phyloP scores from a whole-genome alignment of 1,284 basidiomycete species.

The Schizophyllum amplum region DNA sequence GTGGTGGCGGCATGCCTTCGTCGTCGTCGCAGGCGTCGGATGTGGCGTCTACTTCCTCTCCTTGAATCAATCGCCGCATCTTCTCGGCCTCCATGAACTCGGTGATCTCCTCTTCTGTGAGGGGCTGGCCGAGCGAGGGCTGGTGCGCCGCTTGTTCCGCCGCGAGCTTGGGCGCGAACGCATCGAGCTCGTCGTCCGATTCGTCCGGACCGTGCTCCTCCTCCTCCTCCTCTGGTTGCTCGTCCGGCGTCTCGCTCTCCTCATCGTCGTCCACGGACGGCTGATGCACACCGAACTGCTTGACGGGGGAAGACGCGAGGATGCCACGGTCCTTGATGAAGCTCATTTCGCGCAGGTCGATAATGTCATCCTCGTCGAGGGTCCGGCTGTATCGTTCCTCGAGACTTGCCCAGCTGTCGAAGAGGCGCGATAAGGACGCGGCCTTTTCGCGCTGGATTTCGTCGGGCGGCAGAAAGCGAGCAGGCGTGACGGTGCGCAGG shows the following conservation, averaged over 20 bases:
- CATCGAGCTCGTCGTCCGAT: conserved; percentile 27
- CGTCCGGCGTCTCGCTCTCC: conserved; percentile 19
- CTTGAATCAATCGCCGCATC: background rate
- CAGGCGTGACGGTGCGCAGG: conserved; percentile 6
- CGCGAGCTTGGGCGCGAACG: conserved; percentile 19
- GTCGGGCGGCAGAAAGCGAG: conserved; percentile 1
- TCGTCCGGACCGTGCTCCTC: conserved; percentile 36
- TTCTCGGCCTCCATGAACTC: conserved; percentile 60
- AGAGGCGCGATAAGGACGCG: conserved; percentile 46
- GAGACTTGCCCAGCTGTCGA: conserved; percentile 56
- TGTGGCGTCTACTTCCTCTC: background rate
- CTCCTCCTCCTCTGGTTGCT: conserved; percentile 24
- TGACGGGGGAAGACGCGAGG: conserved; percentile 25
- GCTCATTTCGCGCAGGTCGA: conserved; percentile 50
- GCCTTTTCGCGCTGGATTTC: conserved; percentile 42
- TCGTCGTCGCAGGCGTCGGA: background rate
- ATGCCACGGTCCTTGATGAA: conserved; percentile 64
- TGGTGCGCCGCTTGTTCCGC: conserved; percentile 16
- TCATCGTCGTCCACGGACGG: conserved; percentile 16
- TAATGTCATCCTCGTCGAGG: conserved; percentile 69
- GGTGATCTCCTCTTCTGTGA: conserved; percentile 44
- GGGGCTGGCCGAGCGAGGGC: conserved; percentile 26
- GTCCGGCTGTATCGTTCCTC: conserved; percentile 55
- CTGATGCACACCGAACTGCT: background rate
- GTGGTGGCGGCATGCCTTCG: conserved; percentile 5